Percentiles rank a stretch among this genome's conserved stretches.
Evolutionary conservation across 2,329 filamentous ascomycete genomes (phyloP).

Genomic region (Pseudogymnoascus sp.): DNA sequence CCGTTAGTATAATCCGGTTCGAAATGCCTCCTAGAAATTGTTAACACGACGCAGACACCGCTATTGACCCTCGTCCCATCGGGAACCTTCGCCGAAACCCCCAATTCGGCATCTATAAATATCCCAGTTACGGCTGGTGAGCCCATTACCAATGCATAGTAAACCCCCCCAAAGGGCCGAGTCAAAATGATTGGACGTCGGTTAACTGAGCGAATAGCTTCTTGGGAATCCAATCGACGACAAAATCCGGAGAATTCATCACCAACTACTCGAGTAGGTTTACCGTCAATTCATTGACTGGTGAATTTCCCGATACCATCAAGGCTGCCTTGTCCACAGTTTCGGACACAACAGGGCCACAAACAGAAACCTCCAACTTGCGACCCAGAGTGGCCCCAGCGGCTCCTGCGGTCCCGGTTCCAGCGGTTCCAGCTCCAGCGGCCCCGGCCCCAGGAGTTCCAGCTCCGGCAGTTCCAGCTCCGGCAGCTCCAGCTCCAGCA

Average conservation of each 20-base stretch:
- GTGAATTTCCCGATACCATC: conserved; percentile 43
- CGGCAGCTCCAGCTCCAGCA: conserved; percentile 5
- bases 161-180: conserved; percentile 4
- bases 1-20: conserved; percentile 31
- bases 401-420: conserved; percentile 2
- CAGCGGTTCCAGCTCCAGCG: conserved; percentile 10
- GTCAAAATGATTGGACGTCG: not conserved
- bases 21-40: conserved; percentile 5
- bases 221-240: conserved; percentile 50
- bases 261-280: conserved; percentile 58
- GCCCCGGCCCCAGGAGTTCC: conserved; percentile 18
- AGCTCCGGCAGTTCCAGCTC: conserved; percentile 13
- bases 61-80: conserved; percentile 30
- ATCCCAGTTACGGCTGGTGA: conserved; percentile 24
- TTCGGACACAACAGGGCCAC: conserved; percentile 33
- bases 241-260: conserved; percentile 46
- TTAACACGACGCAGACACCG: conserved; percentile 12
- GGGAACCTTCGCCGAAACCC: conserved; percentile 18
- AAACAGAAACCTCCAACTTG: conserved; percentile 25
- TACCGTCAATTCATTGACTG: conserved; percentile 57
- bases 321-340: conserved; percentile 29
- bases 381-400: conserved; percentile 11
- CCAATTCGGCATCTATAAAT: conserved; percentile 21
- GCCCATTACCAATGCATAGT: conserved; percentile 28
- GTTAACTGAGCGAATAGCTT: conserved; percentile 38